Evolutionary conservation across 176 grass and related monocot genomes (phyloP).

Genomic region (Oryza longistaminata): DNA sequence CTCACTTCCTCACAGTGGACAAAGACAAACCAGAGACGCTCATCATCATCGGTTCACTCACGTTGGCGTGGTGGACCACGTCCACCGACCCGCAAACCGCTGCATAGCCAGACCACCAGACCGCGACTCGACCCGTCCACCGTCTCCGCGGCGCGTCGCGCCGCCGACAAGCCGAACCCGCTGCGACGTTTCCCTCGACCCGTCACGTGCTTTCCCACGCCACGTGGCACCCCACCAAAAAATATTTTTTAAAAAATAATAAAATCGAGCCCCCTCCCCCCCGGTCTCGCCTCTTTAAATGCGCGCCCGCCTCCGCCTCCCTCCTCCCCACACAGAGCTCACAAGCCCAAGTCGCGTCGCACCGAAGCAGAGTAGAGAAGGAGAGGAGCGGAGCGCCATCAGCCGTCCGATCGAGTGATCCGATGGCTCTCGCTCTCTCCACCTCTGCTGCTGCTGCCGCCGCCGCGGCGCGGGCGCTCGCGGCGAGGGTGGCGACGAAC

Average conservation of each 20-base stretch:
- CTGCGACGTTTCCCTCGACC: neutral
- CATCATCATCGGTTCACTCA: too few species aligned
- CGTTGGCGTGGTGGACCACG: too few species aligned
- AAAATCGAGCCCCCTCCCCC: neutral
- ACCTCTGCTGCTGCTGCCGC: conserved; percentile 19
- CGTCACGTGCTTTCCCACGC: neutral
- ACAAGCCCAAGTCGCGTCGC: neutral
- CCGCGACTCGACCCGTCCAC: too few species aligned
- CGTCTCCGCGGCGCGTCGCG: neutral
- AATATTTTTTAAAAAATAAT: too few species aligned
- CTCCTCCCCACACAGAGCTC: neutral
- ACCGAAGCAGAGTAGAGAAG: neutral
- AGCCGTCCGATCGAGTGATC: conserved; percentile 32
- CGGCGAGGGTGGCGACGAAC: neutral
- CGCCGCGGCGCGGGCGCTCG: neutral
- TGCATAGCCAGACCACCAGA: too few species aligned
- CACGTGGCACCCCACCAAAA: neutral
- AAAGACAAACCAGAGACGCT: too few species aligned
- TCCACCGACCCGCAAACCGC: neutral
- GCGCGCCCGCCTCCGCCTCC: too few species aligned
- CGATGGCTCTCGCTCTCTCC: conserved; percentile 64
- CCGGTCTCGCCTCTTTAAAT: conserved; percentile 1
- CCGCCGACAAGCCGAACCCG: neutral
- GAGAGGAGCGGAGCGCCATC: conserved; percentile 27
- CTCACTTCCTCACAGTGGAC: too few species aligned